Evolutionary conservation across 345 rosid genomes (phyloP).

Genomic region (Gossypium thurberi): DNA sequence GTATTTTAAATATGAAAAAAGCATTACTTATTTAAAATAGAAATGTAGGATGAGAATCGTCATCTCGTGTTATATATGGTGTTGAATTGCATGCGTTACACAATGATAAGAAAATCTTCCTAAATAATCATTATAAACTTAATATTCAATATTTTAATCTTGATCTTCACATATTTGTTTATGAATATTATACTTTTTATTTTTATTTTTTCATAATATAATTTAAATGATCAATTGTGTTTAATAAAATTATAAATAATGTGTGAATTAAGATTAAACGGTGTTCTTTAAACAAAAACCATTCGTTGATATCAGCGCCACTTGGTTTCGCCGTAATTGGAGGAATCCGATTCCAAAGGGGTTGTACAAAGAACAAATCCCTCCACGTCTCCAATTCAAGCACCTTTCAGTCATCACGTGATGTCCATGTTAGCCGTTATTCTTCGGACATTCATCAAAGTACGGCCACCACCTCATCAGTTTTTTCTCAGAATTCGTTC

Average conservation of each 20-base stretch:
- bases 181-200: too few relatives aligned
- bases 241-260: too few relatives aligned
- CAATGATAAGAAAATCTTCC: neutral
- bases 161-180: neutral
- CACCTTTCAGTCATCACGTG: neutral
- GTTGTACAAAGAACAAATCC: too few relatives aligned
- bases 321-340: too few relatives aligned
- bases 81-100: neutral
- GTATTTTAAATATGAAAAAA: too few relatives aligned
- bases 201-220: too few relatives aligned
- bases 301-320: too few relatives aligned
- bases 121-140: neutral
- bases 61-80: too few relatives aligned
- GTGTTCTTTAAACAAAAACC: too few relatives aligned
- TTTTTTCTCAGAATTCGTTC: neutral
- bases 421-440: neutral
- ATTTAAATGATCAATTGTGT: neutral
- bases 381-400: neutral
- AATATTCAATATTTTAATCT: neutral
- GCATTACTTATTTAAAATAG: too few relatives aligned
- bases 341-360: neutral
- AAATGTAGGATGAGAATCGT: too few relatives aligned
- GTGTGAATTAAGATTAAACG: too few relatives aligned
- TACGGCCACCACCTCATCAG: slow-evolving; percentile 2
- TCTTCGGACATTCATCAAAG: neutral